Evolutionary conservation across 225 moss, liverwort and hornwort species (phyloP).

Genomic region (Takakia lepidozioides): DNA sequence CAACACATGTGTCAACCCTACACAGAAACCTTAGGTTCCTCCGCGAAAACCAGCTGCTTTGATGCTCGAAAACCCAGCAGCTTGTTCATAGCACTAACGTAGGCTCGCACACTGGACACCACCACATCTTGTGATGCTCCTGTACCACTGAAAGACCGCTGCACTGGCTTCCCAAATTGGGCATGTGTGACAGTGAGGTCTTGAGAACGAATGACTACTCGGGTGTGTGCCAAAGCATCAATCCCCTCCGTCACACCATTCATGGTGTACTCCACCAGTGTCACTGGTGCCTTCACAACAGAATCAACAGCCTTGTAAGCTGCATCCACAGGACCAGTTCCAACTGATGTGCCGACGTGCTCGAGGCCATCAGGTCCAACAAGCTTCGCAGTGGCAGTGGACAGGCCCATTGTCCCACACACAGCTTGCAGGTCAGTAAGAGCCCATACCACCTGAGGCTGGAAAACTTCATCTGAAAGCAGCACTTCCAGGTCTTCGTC

Average conservation of each 20-base stretch:
- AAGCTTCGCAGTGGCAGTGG: slow-evolving; percentile 83
- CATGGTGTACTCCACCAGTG: slow-evolving; percentile 73
- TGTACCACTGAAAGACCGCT: slow-evolving; percentile 80
- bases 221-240: slow-evolving; percentile 81
- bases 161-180: slow-evolving; percentile 58
- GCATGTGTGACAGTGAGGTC: slow-evolving; percentile 64
- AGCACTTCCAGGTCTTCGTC: slow-evolving; percentile 83
- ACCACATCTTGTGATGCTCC: slow-evolving; percentile 88
- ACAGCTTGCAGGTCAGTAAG: slow-evolving; percentile 73
- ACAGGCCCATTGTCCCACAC: slow-evolving; percentile 65
- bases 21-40: too few relatives aligned
- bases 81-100: slow-evolving; percentile 90
- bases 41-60: too few relatives aligned
- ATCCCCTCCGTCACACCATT: slow-evolving; percentile 84
- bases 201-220: slow-evolving; percentile 69
- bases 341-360: slow-evolving; percentile 67
- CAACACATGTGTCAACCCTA: too few relatives aligned
- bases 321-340: slow-evolving; percentile 91
- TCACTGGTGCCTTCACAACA: slow-evolving; percentile 72
- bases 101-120: slow-evolving; percentile 88
- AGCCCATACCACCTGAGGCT: slow-evolving; percentile 73
- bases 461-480: slow-evolving; percentile 84
- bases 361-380: slow-evolving; percentile 66
- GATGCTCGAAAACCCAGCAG: slow-evolving; percentile 62
- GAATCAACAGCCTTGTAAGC: slow-evolving; percentile 93